Conservation (phyloP, 2,329 filamentous ascomycete genomes). For the Paraphaeosphaeria sporulosa region DNA sequence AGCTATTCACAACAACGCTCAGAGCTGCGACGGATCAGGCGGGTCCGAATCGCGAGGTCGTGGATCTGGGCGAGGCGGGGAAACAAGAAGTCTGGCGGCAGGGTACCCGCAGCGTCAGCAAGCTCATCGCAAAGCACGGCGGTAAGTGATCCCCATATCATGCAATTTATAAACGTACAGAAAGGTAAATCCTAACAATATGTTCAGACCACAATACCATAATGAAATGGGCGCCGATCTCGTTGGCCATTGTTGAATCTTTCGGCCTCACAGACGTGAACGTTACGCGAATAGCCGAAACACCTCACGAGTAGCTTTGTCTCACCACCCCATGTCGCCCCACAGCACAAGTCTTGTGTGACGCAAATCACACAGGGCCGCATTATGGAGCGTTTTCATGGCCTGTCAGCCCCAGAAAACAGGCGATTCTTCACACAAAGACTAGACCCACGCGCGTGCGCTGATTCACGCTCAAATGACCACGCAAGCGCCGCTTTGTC, state of each 20-base stretch:
- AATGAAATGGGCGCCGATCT: slow-evolving; percentile 41
- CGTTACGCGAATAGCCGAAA: slow-evolving; percentile 13
- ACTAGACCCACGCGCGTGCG: background rate
- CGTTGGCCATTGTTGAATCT: slow-evolving; percentile 36
- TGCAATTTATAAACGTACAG: slow-evolving; percentile 16
- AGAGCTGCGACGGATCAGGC: slow-evolving; percentile 30
- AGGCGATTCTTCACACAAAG: slow-evolving; percentile 4
- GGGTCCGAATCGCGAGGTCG: slow-evolving; percentile 22
- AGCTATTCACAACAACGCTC: slow-evolving; percentile 39
- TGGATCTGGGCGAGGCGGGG: slow-evolving; percentile 46
- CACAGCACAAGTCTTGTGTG: background rate
- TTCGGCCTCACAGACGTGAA: slow-evolving; percentile 31
- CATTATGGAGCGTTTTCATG: slow-evolving; percentile 1
- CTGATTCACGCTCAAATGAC: slow-evolving; percentile 1
- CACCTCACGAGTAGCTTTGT: slow-evolving; percentile 26
- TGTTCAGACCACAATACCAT: slow-evolving; percentile 40
- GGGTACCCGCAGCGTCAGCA: slow-evolving; percentile 36
- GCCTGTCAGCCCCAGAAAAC: slow-evolving; percentile 6
- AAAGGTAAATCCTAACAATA: slow-evolving; percentile 18
- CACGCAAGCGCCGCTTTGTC: background rate
- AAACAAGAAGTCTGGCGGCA: slow-evolving; percentile 40
- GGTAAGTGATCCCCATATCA: slow-evolving; percentile 33
- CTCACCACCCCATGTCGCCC: slow-evolving; percentile 5
- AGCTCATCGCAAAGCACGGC: slow-evolving; percentile 47
- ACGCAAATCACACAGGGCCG: slow-evolving; percentile 7